Evolutionary conservation across 2,329 filamentous ascomycete species (phyloP).

Genomic region (Uncinocarpus reesii): DNA sequence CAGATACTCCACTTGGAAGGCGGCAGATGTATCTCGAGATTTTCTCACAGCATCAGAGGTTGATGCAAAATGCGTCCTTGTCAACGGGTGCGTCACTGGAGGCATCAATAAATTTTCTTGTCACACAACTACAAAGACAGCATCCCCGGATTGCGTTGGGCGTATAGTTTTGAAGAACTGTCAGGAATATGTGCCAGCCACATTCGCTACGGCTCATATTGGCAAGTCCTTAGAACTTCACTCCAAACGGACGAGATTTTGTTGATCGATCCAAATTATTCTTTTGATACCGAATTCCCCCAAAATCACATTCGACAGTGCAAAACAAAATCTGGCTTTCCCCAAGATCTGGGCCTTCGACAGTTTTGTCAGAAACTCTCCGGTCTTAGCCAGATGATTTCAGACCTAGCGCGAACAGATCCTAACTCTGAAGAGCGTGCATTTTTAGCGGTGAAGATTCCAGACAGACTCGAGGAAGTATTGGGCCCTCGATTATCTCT

Average conservation of each 20-base stretch:
- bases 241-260: conserved; percentile 18
- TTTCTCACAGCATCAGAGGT: conserved; percentile 16
- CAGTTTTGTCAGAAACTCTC: conserved; percentile 19
- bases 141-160: conserved; percentile 14
- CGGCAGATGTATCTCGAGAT: conserved; percentile 19
- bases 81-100: conserved; percentile 10
- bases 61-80: conserved; percentile 14
- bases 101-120: conserved; percentile 14
- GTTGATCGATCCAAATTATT: conserved; percentile 17
- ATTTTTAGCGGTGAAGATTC: conserved; percentile 18
- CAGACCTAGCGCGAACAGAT: conserved; percentile 15
- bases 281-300: conserved; percentile 18
- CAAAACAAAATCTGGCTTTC: conserved; percentile 17
- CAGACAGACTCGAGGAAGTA: conserved; percentile 18
- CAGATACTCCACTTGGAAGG: conserved; percentile 16
- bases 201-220: conserved; percentile 18
- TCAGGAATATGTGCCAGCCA: conserved; percentile 15
- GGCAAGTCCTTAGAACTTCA: conserved; percentile 15
- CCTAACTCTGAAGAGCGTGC: conserved; percentile 14
- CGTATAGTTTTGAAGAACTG: conserved; percentile 17
- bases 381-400: conserved; percentile 18
- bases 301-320: conserved; percentile 18
- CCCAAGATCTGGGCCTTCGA: conserved; percentile 15
- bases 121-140: conserved; percentile 15
- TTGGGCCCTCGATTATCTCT: conserved; percentile 13